Evolutionary conservation across 2,329 filamentous ascomycete genomes (phyloP), one percentile per base, ranked within the genome.

Genomic region (Daldinia sp.): DNA sequence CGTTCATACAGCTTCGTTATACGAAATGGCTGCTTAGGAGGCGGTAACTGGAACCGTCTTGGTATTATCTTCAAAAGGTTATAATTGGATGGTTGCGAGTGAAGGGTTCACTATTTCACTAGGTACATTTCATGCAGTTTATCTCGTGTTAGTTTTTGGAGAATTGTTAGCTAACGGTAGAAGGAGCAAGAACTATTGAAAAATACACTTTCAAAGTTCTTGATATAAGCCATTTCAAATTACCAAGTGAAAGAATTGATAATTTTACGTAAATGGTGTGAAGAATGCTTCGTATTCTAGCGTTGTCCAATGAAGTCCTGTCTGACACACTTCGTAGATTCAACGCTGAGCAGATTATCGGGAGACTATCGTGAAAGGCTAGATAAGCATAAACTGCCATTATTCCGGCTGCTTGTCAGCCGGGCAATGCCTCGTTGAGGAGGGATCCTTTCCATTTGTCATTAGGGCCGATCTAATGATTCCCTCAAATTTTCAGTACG

Each of bases 251-350:
- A 48, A 33, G 30, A 4, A 48, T 35, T 18, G n/a, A 28, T 35
- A 26, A 18, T 39, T 50, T 62, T 60, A 62, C 60, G 60, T 62
- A 56, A 62, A 48, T n/a, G 51, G 30, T 56, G 44, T 37, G 18
- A 46, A 37, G 35, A 6, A 18, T 13, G 6, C n/a, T 10, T 60
- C 46, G 37, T 53, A 53, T 62, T 56, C 44, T n/a, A 6, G 18
- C 6, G 6, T 23, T 23, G 23, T n/a, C 54, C 51, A 26, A 37
- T 26, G 39, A 57, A 42, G 35, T 28, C 7, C 13, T 33, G 15
- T 42, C 39, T 57, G 39, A 57, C 54, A 30, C 28, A 12, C 18
- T 41, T 39, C 7, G 30, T 7, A 13, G 30, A 35, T 35, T 53
- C 18, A 3, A 13, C 48, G 23, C 42, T 37, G 12, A 37, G 50